Percentiles rank a stretch among this genome's conserved stretches.
Evolutionary conservation across 2,329 filamentous ascomycete species (phyloP).

Genomic region (Aureobasidium melanogenum): DNA sequence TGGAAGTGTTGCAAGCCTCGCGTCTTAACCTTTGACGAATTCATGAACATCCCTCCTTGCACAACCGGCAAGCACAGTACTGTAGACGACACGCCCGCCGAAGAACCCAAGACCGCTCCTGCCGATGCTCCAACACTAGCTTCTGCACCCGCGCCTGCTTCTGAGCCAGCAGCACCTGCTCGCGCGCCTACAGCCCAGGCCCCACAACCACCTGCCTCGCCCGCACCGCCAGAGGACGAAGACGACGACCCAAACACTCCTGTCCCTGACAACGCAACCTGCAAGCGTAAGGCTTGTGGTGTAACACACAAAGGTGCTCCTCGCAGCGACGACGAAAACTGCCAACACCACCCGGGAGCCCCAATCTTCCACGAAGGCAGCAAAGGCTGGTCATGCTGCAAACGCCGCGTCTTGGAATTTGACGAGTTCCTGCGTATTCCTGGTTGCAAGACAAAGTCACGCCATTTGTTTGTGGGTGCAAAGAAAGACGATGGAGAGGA

Average conservation of each 20-base stretch:
- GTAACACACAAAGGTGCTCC: conserved; percentile 53
- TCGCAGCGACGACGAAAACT: conserved; percentile 62
- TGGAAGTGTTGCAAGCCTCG: conserved; percentile 99
- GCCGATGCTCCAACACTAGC: neutral
- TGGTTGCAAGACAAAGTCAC: conserved; percentile 73
- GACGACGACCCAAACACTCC: conserved; percentile 71
- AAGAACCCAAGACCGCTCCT: conserved; percentile 16
- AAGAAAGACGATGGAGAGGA: conserved; percentile 60
- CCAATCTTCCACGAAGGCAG: conserved; percentile 97
- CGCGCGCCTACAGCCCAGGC: conserved; percentile 14
- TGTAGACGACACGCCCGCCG: conserved; percentile 59
- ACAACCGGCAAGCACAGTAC: conserved; percentile 88
- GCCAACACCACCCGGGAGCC: conserved; percentile 78
- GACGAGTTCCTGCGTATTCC: conserved; percentile 96
- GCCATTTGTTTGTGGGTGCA: conserved; percentile 76
- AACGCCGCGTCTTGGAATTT: conserved; percentile 88
- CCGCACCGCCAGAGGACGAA: conserved; percentile 64
- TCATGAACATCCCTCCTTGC: conserved; percentile 85
- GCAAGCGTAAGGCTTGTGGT: conserved; percentile 69
- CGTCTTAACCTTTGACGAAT: conserved; percentile 96
- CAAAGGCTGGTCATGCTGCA: conserved; percentile 97
- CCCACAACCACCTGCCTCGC: conserved; percentile 26
- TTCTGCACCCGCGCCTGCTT: neutral
- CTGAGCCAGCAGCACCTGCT: neutral
- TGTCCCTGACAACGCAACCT: conserved; percentile 65